Conservation (phyloP, 1,284 basidiomycete species). For the Serendipita sp. region DNA sequence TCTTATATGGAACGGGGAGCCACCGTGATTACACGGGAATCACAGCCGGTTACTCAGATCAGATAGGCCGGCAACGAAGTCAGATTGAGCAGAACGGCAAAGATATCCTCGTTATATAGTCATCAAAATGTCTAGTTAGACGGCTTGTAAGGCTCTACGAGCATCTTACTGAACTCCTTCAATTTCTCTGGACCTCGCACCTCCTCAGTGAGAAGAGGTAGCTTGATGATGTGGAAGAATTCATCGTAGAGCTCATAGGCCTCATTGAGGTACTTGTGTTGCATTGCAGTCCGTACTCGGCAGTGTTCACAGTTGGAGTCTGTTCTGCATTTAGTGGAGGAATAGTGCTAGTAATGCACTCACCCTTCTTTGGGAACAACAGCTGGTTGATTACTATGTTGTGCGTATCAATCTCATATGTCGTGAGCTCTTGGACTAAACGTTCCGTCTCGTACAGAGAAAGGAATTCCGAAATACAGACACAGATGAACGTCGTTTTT, state of each 20-base stretch:
- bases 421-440: conserved; percentile 88
- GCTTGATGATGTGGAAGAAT: conserved; percentile 88
- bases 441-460: conserved; percentile 98
- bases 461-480: conserved; percentile 96
- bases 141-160: conserved; percentile 48
- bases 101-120: too few relatives aligned
- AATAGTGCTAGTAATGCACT: conserved; percentile 19
- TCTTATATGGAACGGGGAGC: neutral
- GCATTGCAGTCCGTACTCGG: conserved; percentile 88
- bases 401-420: conserved; percentile 97
- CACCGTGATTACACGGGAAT: neutral
- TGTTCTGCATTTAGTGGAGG: conserved; percentile 19
- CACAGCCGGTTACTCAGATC: neutral
- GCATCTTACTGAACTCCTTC: conserved; percentile 78
- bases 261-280: conserved; percentile 89
- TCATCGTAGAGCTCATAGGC: conserved; percentile 93
- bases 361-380: conserved; percentile 82
- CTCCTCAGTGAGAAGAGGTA: conserved; percentile 92
- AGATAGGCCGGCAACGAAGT: too few relatives aligned
- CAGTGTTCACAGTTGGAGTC: conserved; percentile 93
- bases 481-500: conserved; percentile 96
- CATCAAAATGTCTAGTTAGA: neutral
- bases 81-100: too few relatives aligned
- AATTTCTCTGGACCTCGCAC: conserved; percentile 90
- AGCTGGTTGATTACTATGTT: conserved; percentile 98